phyloP scores from a whole-genome alignment of 2,329 filamentous ascomycete species.

The Ascochyta koolunga region DNA sequence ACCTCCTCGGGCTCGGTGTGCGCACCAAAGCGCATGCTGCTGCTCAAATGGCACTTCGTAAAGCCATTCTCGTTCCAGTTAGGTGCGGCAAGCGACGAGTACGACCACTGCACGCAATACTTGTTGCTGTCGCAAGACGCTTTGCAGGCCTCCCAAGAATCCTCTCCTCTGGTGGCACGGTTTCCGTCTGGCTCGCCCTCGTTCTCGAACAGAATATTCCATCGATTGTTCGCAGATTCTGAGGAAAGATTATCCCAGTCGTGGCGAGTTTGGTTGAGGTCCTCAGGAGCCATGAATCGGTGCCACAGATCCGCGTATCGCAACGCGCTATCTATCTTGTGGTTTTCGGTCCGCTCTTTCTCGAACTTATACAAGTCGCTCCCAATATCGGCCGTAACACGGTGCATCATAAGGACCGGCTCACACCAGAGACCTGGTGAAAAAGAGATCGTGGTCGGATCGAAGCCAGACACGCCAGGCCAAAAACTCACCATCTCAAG shows the following conservation, averaged over 20 bases:
- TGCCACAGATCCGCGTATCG: conserved; percentile 38
- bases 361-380: conserved; percentile 55
- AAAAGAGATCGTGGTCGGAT: conserved; percentile 45
- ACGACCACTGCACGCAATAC: conserved; percentile 44
- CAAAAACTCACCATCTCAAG: conserved; percentile 55
- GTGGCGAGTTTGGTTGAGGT: conserved; percentile 30
- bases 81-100: conserved; percentile 30
- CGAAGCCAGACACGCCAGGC: conserved; percentile 47
- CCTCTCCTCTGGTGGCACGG: conserved; percentile 29
- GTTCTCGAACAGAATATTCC: conserved; percentile 41
- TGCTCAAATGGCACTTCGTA: conserved; percentile 44
- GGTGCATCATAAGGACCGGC: conserved; percentile 48
- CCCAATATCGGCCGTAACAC: conserved; percentile 53
- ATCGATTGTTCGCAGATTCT: conserved; percentile 35
- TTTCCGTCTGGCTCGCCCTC: conserved; percentile 21
- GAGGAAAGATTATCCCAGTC: conserved; percentile 45
- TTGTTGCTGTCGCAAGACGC: conserved; percentile 34
- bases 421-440: conserved; percentile 54
- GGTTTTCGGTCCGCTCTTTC: conserved; percentile 33
- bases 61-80: conserved; percentile 42
- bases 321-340: conserved; percentile 25
- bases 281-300: conserved; percentile 36
- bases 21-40: conserved; percentile 36
- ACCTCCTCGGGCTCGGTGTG: conserved; percentile 21
- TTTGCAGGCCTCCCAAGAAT: conserved; percentile 36